Evolutionary conservation across 148 eudicot genomes (phyloP).

Genomic region (Limonium bicolor): DNA sequence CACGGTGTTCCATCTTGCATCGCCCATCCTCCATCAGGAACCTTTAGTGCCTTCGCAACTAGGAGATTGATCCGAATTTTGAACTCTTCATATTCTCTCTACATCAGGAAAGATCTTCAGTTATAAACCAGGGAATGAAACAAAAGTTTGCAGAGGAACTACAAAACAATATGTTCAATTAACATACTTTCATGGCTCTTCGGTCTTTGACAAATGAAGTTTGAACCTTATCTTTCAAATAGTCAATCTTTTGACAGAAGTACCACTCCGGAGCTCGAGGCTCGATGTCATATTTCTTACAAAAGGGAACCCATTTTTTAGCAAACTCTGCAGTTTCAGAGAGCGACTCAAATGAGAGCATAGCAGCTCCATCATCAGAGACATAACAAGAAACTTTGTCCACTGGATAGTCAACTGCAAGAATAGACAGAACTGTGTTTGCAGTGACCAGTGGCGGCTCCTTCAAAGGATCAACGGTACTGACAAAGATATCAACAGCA

Average conservation of each 20-base stretch:
- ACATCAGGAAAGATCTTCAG: conserved; percentile 7
- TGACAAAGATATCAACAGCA: conserved; percentile 32
- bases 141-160: too few species aligned
- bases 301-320: conserved; percentile 30
- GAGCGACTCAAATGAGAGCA: conserved; percentile 32
- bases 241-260: conserved; percentile 24
- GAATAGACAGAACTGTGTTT: conserved; percentile 31
- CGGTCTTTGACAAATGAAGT: conserved; percentile 28
- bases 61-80: conserved; percentile 28
- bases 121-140: neutral
- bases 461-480: conserved; percentile 36
- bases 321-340: conserved; percentile 31
- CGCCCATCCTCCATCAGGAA: conserved; percentile 36
- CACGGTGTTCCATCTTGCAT: conserved; percentile 41
- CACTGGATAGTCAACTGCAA: conserved; percentile 35
- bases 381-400: conserved; percentile 38
- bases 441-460: conserved; percentile 37
- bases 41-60: conserved; percentile 30
- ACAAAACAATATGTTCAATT: too few species aligned
- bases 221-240: conserved; percentile 26
- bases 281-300: conserved; percentile 22
- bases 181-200: conserved; percentile 26
- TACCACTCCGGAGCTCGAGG: conserved; percentile 39
- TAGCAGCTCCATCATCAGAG: conserved; percentile 41
- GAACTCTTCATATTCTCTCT: conserved; percentile 39